These are phyloP conservation scores for Fusarium denticulatum DNA, from an alignment of 2,329 filamentous ascomycete species.

Conservation along the genomic window DNA sequence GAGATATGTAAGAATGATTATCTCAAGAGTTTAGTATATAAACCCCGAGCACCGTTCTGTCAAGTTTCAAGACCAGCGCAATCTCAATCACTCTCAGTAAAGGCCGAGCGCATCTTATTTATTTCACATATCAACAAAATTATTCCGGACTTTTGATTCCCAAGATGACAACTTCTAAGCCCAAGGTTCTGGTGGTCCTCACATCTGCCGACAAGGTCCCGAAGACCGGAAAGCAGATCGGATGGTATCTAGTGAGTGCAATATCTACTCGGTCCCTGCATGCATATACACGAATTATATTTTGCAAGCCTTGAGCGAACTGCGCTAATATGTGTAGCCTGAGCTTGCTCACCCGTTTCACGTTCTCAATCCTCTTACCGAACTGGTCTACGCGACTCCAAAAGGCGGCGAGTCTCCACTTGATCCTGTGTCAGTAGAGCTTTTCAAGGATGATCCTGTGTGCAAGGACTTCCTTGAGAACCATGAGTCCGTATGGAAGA, in stretches of 20 bases:
- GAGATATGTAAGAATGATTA: too few relatives aligned
- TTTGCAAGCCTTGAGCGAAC: fast-evolving
- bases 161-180: background rate
- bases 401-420: background rate
- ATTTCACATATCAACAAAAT: too few relatives aligned
- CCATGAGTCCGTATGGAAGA: background rate
- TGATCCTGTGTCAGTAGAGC: background rate
- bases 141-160: fast-evolving
- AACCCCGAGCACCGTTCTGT: background rate
- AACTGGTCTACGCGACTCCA: background rate
- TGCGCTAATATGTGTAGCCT: background rate
- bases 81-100: background rate
- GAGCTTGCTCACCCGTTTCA: background rate
- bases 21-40: background rate
- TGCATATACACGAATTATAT: too few relatives aligned
- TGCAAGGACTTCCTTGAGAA: background rate
- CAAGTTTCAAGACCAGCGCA: fast-evolving
- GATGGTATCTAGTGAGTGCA: background rate
- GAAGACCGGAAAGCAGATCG: background rate
- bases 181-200: background rate
- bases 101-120: too few relatives aligned
- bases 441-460: background rate
- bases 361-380: background rate
- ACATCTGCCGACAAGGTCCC: background rate
- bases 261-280: too few relatives aligned